Percentiles rank a stretch among this genome's conserved stretches.
These are phyloP conservation scores for Suillus spraguei DNA, from an alignment of 768 basidiomycete genomes.

Conservation along the genomic window DNA sequence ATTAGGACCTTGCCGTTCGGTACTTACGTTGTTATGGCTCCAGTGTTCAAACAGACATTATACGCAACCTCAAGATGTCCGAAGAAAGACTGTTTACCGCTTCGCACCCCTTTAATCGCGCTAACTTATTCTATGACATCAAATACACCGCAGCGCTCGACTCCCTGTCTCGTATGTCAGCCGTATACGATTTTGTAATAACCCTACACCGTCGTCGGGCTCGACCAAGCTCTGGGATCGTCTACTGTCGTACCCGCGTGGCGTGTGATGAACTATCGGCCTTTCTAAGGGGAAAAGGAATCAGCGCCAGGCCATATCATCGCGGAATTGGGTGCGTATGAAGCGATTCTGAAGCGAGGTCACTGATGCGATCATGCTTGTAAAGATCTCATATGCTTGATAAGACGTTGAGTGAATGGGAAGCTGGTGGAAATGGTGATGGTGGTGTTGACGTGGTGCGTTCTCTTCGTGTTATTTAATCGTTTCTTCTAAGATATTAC, in stretches of 20 bases:
- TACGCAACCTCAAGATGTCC: constrained; percentile 63
- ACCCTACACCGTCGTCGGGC: constrained; percentile 61
- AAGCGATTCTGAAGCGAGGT: constrained; percentile 1
- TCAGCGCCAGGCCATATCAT: constrained; percentile 76
- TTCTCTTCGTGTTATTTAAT: neutral
- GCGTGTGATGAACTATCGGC: constrained; percentile 69
- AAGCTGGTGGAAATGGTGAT: constrained; percentile 53
- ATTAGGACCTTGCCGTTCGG: neutral
- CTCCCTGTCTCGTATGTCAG: constrained; percentile 56
- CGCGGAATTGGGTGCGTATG: constrained; percentile 57
- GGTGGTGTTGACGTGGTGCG: constrained; percentile 67
- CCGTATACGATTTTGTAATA: constrained; percentile 67
- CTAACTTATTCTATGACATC: constrained; percentile 82
- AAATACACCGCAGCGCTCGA: constrained; percentile 61
- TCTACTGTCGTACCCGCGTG: constrained; percentile 72
- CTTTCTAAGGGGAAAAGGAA: constrained; percentile 65
- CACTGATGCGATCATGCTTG: neutral
- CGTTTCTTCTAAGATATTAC: too few relatives aligned
- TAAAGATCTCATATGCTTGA: constrained; percentile 53
- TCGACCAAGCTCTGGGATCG: constrained; percentile 65
- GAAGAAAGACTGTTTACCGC: constrained; percentile 58
- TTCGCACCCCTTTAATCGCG: constrained; percentile 79
- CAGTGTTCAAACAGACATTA: constrained; percentile 78
- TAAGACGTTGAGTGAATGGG: constrained; percentile 57
- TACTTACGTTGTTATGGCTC: neutral